phyloP scores from a whole-genome alignment of 2,329 filamentous ascomycete species.

The Hypoxylon sp. region DNA sequence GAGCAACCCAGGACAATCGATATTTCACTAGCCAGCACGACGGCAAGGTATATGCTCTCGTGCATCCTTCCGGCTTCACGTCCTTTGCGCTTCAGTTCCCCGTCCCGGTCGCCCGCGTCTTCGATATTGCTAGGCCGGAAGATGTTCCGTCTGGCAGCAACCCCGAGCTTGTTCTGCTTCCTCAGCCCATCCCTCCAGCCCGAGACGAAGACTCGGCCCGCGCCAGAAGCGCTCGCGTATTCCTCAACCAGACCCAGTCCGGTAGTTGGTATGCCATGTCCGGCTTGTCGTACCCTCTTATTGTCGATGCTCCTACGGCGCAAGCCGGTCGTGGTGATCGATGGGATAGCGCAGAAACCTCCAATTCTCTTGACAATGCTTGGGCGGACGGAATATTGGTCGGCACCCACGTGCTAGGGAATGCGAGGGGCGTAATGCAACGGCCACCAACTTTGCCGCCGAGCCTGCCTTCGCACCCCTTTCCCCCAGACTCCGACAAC shows the following conservation, averaged over 20 bases:
- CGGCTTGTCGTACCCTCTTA: slow-evolving; percentile 82
- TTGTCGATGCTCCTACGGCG: slow-evolving; percentile 70
- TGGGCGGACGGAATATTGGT: slow-evolving; percentile 69
- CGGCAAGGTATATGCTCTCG: slow-evolving; percentile 82
- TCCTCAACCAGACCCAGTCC: slow-evolving; percentile 84
- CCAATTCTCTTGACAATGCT: slow-evolving; percentile 48
- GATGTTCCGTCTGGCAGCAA: slow-evolving; percentile 69
- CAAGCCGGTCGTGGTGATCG: slow-evolving; percentile 56
- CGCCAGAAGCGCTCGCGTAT: slow-evolving; percentile 71
- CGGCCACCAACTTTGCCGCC: slow-evolving; percentile 52
- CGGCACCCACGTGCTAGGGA: slow-evolving; percentile 73
- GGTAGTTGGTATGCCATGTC: slow-evolving; percentile 96
- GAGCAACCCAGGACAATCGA: slow-evolving; percentile 79
- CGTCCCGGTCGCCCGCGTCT: slow-evolving; percentile 84
- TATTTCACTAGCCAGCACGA: slow-evolving; percentile 91
- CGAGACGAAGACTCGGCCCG: slow-evolving; percentile 58
- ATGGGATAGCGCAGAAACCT: slow-evolving; percentile 53
- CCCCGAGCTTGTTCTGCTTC: slow-evolving; percentile 81
- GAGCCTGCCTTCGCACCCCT: slow-evolving; percentile 40
- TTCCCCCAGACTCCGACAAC: slow-evolving; percentile 28
- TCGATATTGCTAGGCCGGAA: slow-evolving; percentile 82
- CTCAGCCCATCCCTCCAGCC: slow-evolving; percentile 77
- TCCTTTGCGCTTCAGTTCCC: slow-evolving; percentile 74
- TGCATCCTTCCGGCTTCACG: slow-evolving; percentile 66
- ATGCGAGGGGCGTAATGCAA: slow-evolving; percentile 45